Evolutionary conservation across 2,329 filamentous ascomycete species (phyloP).

Genomic region (Paecilomyces sp.): DNA sequence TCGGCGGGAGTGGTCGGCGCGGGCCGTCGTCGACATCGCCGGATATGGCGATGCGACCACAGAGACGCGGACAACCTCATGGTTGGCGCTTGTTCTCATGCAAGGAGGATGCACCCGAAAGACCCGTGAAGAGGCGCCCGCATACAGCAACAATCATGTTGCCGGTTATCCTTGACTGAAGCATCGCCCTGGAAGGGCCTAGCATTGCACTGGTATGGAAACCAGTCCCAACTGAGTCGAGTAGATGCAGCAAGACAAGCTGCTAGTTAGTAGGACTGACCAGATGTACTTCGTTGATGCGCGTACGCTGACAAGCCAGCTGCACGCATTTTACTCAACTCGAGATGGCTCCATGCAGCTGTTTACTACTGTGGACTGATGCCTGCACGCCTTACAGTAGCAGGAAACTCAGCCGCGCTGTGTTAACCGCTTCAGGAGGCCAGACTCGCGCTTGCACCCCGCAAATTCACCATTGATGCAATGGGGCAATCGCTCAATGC

Average conservation of each 20-base stretch:
- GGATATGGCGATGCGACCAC: conserved; percentile 14
- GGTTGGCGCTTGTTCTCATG: conserved; percentile 2
- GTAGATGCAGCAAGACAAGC: not conserved
- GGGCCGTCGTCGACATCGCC: conserved; percentile 20
- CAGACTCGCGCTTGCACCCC: not conserved
- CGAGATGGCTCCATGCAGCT: not conserved
- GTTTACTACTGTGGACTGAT: not conserved
- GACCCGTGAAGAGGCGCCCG: not conserved
- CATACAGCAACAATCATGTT: not conserved
- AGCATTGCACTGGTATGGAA: not conserved
- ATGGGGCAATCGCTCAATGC: not conserved
- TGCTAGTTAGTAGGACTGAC: not conserved
- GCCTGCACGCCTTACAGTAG: not conserved
- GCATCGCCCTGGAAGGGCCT: not conserved
- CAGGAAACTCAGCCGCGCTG: not conserved
- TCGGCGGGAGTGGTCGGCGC: conserved; percentile 21
- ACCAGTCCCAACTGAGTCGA: not conserved
- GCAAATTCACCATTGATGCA: not conserved
- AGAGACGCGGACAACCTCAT: not conserved
- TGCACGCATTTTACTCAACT: not conserved
- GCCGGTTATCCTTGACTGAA: not conserved
- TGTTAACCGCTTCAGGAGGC: not conserved
- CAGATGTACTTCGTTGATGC: no score
- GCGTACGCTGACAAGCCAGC: not conserved
- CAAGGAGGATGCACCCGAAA: conserved; percentile 2